Base-by-base conservation (phyloP, 352 stramenopile genomes). In the Globisporangium nunn region DNA sequence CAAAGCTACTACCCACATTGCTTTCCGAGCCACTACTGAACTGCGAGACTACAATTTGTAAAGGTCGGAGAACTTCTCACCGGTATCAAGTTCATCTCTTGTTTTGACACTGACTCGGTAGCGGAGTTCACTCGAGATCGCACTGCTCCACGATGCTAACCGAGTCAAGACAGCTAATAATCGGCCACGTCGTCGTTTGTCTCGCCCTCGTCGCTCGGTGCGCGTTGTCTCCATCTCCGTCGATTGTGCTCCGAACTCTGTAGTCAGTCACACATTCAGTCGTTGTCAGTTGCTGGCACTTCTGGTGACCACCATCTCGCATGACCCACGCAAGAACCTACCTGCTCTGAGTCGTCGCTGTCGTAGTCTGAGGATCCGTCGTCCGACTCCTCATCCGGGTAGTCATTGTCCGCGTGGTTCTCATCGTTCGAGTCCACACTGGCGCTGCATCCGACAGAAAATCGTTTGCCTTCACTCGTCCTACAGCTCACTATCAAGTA, bases 361-460 rank as follows among this genome's bases (percentile, higher is more conserved):
- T 75, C 64, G 46, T 67, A 68, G 15, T 75, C 63, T 0, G 57
- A 23, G 23, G 23, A 74, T 18, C 33, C 67, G 6, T 57, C 57
- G 15, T 47, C 41, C 8, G 75, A 86, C 62, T 90, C 82, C 71
- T 93, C 84, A 50, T 93, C 84, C 7, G 84, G 84, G 57, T 93
- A 93, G 58, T 93, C 84, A 54, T 93, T 93, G 33, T 74, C 72
- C 12, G 58, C 70, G 35, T 91, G 74, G 62, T 87, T 82, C 48
- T 93, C 84, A 41, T 93, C 81, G 52, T 93, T 93, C 33, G 84
- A 93, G 56, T 93, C 81, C 46, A 87, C 75, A 50, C 81, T 90
- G 37, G 87, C 79, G 56, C 78, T 88, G 67, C 23, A 52, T 28
- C 12, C 5, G 10, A 28, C 50, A 33, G 3, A 4, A 67, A 47